Evolutionary conservation across 192 early-diverging fungal genomes (phyloP).

Genomic region (Entophlyctis luteolus): DNA sequence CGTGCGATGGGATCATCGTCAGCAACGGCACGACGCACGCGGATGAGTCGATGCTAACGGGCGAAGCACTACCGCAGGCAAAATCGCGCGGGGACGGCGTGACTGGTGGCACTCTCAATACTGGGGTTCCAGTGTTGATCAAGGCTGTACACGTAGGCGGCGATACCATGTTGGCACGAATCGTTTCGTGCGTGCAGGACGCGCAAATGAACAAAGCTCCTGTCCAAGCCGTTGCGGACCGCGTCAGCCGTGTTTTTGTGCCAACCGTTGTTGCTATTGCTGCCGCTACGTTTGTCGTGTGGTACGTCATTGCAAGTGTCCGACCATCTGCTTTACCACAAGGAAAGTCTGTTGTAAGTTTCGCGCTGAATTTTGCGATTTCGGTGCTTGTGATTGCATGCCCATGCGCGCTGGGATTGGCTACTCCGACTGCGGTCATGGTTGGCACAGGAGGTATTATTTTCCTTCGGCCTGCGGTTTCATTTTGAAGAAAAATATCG

Average conservation of each 20-base stretch:
- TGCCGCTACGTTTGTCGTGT: slow-evolving; percentile 68
- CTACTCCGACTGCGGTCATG: slow-evolving; percentile 98
- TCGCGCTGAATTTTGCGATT: slow-evolving; percentile 51
- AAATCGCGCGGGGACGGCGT: slow-evolving; percentile 48
- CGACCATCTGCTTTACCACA: no score
- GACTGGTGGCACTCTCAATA: slow-evolving; percentile 66
- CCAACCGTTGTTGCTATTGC: slow-evolving; percentile 73
- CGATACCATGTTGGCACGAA: slow-evolving; percentile 86
- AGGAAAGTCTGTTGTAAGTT: neutral
- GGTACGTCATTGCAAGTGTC: slow-evolving; percentile 52
- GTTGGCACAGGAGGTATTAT: slow-evolving; percentile 79
- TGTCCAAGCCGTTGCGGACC: slow-evolving; percentile 88
- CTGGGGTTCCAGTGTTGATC: slow-evolving; percentile 51
- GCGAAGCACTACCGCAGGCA: slow-evolving; percentile 67
- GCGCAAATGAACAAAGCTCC: slow-evolving; percentile 93
- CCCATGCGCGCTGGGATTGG: slow-evolving; percentile 92
- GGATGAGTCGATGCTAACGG: slow-evolving; percentile 81
- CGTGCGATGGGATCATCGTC: slow-evolving; percentile 66
- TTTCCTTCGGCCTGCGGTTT: slow-evolving; percentile 6
- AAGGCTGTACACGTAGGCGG: slow-evolving; percentile 49
- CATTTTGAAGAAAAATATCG: neutral
- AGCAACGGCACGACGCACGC: slow-evolving; percentile 56
- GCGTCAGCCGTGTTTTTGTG: slow-evolving; percentile 85
- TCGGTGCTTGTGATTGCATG: slow-evolving; percentile 96
- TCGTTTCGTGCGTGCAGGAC: slow-evolving; percentile 85